These are phyloP conservation scores for Plasmopara muralis DNA, from an alignment of 352 stramenopile species.

Conservation along the genomic window DNA sequence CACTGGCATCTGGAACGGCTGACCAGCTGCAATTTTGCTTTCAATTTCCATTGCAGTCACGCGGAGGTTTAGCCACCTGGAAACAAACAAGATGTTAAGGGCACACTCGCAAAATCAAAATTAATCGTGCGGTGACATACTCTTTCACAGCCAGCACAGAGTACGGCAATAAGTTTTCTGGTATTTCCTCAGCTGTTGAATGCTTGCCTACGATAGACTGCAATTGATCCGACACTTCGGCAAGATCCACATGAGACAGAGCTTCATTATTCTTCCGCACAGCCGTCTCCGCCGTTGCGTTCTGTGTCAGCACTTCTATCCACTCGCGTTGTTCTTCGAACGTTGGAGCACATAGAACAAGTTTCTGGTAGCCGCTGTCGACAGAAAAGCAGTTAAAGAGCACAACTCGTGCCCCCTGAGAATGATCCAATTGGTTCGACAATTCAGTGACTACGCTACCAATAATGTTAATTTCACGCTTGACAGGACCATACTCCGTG, in stretches of 20 bases:
- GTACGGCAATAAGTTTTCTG: conserved; percentile 66
- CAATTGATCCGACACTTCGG: conserved; percentile 69
- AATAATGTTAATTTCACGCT: conserved; percentile 85
- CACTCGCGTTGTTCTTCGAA: conserved; percentile 86
- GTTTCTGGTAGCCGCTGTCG: conserved; percentile 78
- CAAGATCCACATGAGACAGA: conserved; percentile 62
- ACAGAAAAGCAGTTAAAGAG: conserved; percentile 84
- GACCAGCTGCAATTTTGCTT: conserved; percentile 64
- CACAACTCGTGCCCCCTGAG: conserved; percentile 74
- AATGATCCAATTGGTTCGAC: conserved; percentile 84
- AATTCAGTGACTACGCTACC: conserved; percentile 73
- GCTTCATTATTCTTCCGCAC: conserved; percentile 71
- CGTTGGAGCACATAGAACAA: conserved; percentile 73
- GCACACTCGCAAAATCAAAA: neutral
- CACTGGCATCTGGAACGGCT: conserved; percentile 78
- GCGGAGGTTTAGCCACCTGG: conserved; percentile 79
- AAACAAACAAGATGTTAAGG: conserved; percentile 15
- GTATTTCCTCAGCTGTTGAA: conserved; percentile 53
- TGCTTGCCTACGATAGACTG: conserved; percentile 78
- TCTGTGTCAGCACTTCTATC: conserved; percentile 84
- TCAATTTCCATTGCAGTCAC: conserved; percentile 85
- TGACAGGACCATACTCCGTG: conserved; percentile 72
- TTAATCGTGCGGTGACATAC: conserved; percentile 32
- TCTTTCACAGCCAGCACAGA: conserved; percentile 82
- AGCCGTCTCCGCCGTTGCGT: conserved; percentile 73